Base-by-base conservation (phyloP, 2,329 filamentous ascomycete genomes). In the Epichloe gansuensis region DNA sequence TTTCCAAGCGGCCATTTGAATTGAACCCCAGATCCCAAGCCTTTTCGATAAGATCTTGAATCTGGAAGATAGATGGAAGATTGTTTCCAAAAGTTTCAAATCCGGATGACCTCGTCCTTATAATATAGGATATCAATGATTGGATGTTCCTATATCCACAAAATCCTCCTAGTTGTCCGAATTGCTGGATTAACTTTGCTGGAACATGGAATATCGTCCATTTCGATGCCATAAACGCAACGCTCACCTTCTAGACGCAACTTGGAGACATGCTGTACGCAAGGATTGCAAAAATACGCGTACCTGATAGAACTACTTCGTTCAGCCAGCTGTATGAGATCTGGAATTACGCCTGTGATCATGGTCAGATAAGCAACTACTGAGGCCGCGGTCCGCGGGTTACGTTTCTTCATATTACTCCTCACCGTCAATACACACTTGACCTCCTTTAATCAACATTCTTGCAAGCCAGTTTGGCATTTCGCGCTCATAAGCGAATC, bases 131-230 rank as follows among this genome's bases (percentile, higher is more conserved):
- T 13, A 85, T 72, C 59, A 96, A 69, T 83, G 94, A 94, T 65
- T 97, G 93, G 35, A 95, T 94, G 63, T 95, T 97, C 42, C 91
- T 80, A 65, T 96, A 97, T 3, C 91, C 91, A 64, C 91, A 97
- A 65, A 97, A 97, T 5, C 89, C 87, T 23, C 90, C 90, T 80
- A 23, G 3, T 28, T 4, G 25, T 25, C 44, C 49, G 15, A 25
- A 17, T 15, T 15, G 5, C n/a, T 23, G 2, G 4, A 25, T 51
- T n/a, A 51, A 41, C 21, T 38, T 12, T 34, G 28, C 3, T 39
- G 17, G 11, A 8, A 15, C 38, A 34, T 23, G 21, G n/a, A 5
- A 35, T 7, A 9, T 34, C 34, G 9, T 44, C 21, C 15, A 25
- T 7, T 21, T 43, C 21, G n/a, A 31, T 4, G 11, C 7, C 11